Evolutionary conservation across 139 green algal genomes (phyloP).

Genomic region (Coelastrella sp.): DNA sequence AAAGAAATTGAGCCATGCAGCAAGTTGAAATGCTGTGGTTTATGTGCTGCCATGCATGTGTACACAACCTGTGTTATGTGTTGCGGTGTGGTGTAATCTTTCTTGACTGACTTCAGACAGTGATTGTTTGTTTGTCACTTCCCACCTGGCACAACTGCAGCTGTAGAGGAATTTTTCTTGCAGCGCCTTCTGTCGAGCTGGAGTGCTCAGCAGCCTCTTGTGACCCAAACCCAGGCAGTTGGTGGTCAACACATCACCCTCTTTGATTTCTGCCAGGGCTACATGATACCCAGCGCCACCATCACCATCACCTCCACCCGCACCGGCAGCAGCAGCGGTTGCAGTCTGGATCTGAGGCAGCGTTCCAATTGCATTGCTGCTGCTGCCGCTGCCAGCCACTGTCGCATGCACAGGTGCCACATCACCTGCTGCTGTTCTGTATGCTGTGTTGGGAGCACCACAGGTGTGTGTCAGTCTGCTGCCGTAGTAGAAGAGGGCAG

Average conservation of each 20-base stretch:
- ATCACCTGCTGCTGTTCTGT: conserved; percentile 20
- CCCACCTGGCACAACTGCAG: conserved; percentile 28
- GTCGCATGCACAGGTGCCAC: background rate
- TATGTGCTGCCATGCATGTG: background rate
- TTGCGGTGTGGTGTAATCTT: too few species aligned
- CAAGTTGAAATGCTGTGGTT: too few species aligned
- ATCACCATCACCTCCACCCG: background rate
- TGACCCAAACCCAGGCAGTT: conserved; percentile 39
- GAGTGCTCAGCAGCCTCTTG: conserved; percentile 32
- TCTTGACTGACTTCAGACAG: too few species aligned
- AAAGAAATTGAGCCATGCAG: too few species aligned
- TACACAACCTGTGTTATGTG: background rate
- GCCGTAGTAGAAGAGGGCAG: conserved; percentile 30
- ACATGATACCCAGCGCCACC: conserved; percentile 13
- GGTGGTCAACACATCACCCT: conserved; percentile 15
- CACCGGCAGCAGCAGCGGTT: background rate
- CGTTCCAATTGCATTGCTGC: background rate
- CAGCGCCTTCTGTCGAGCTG: conserved; percentile 24
- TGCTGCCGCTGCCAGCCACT: background rate
- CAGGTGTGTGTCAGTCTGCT: conserved; percentile 38
- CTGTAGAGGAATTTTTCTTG: conserved; percentile 33
- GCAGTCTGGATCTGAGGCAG: background rate
- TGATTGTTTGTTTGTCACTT: background rate
- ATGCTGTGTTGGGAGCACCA: background rate
- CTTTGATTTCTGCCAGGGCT: background rate